Evolutionary conservation across 164 flowering plant species (phyloP), one percentile per base, ranked within the genome.

Genomic region (Piper betle): DNA sequence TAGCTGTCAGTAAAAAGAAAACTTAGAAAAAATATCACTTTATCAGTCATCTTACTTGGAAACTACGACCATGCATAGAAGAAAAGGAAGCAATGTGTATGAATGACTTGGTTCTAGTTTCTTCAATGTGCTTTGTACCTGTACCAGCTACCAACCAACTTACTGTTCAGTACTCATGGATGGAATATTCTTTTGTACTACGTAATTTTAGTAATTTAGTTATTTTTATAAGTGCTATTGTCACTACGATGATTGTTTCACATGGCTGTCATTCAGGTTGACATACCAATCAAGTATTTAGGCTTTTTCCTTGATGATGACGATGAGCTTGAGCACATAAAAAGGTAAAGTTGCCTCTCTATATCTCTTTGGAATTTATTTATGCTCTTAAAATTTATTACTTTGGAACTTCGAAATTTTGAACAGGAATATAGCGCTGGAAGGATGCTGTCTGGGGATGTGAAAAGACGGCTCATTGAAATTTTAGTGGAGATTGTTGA

Each of bases 261-360:
- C 25, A 41, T 33, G 59, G 7, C 2, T 64, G 42, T 52, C 54
- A 2, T 72, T 63, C 86, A 88, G 97, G 97, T 93, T 1, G 96
- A 90, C 67, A 87, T 92, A 72, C 84, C 97, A 40, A 59, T 87
- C 39, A 92, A 92, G 74, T 92, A 90, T 73, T 83, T 93, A 11
- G 71, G 80, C 9, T 94, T 94, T 72, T 94, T 91, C 78, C 79
- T 94, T 39, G 99, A 94, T 18, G 96, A 94, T 71, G 99, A 94
- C 78, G 86, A 57, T 58, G 95, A 94, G 67, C 86, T 84, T 52
- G 96, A 91, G 66, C 80, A 77, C 71, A 86, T 91, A 71, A 81
- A 73, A 75, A 68, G 84, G 99, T 90, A 54, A 67, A 78, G 39
- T 62, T 62, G 39, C 4, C 38, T 20, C 39, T 60, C 5, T 19